Percentiles rank a stretch among this genome's conserved stretches.
Evolutionary conservation across 768 basidiomycete genomes (phyloP).

Genomic region (Megacollybia marginata): DNA sequence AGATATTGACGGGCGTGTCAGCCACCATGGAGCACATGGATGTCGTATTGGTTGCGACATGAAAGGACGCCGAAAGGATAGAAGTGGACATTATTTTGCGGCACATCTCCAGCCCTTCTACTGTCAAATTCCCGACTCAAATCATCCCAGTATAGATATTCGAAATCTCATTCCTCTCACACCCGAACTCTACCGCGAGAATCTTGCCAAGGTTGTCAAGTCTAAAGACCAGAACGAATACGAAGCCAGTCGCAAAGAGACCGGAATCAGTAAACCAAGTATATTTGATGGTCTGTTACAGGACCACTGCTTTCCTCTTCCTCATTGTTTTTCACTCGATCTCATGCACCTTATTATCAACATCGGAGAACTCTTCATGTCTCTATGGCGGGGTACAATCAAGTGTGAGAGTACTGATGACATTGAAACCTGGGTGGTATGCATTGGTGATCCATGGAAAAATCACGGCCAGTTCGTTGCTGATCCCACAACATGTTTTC

Average conservation of each 20-base stretch:
- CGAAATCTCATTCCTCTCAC: background rate
- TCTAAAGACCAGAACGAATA: slow-evolving; percentile 19
- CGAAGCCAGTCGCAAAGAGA: slow-evolving; percentile 17
- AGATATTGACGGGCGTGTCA: no score
- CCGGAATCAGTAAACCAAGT: slow-evolving; percentile 26
- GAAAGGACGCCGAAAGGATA: no score
- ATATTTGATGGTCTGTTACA: slow-evolving; percentile 28
- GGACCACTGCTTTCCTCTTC: slow-evolving; percentile 18
- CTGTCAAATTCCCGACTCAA: background rate
- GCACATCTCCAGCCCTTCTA: slow-evolving; percentile 2
- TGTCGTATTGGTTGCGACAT: no score
- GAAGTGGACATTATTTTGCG: slow-evolving; percentile 4
- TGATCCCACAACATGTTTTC: slow-evolving; percentile 9
- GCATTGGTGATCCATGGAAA: slow-evolving; percentile 10
- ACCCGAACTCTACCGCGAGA: slow-evolving; percentile 7
- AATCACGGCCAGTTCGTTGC: slow-evolving; percentile 16
- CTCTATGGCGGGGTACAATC: slow-evolving; percentile 16
- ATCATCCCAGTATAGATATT: background rate
- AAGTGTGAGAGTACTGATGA: slow-evolving; percentile 11
- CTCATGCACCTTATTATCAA: no score
- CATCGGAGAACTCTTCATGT: slow-evolving; percentile 13
- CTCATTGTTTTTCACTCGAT: slow-evolving; percentile 27
- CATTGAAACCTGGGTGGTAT: slow-evolving; percentile 10
- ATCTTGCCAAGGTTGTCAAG: slow-evolving; percentile 9
- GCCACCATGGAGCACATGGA: no score